Percentiles rank a stretch among this genome's conserved stretches.
These are phyloP conservation scores for Crithidia fasciculata DNA, from an alignment of 208 protist genomes.

Conservation along the genomic window DNA sequence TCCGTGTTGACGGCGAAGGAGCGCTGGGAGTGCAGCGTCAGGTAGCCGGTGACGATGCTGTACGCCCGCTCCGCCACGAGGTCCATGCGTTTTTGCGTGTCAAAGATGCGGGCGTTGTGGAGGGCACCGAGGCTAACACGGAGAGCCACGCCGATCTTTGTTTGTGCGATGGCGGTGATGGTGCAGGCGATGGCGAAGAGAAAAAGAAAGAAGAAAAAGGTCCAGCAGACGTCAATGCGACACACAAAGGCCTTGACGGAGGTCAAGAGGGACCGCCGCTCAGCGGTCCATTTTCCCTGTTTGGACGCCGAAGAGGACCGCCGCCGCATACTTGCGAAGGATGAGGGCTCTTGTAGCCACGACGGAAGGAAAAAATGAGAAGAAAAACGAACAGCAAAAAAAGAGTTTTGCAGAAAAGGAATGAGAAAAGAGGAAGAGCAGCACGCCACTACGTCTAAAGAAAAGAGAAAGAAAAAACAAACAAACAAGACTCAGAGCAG, in stretches of 20 bases:
- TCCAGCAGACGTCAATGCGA: not conserved
- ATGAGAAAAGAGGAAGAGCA: too few species aligned
- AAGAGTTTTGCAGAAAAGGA: too few species aligned
- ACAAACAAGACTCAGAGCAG: too few species aligned
- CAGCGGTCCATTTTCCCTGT: too few species aligned
- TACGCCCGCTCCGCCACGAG: not conserved
- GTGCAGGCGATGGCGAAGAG: not conserved
- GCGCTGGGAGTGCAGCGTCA: constrained; percentile 1
- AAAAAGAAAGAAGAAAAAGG: not conserved
- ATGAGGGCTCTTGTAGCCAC: too few species aligned
- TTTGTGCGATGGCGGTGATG: not conserved
- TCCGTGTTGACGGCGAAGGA: constrained; percentile 1
- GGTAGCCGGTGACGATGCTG: not conserved
- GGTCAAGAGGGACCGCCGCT: not conserved
- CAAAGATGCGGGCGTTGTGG: constrained; percentile 10
- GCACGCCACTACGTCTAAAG: too few species aligned
- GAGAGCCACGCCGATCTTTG: not conserved
- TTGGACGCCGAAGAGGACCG: too few species aligned
- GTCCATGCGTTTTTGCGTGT: not conserved
- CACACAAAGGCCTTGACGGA: not conserved
- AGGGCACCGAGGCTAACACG: not conserved
- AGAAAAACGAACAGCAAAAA: too few species aligned
- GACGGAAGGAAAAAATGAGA: too few species aligned
- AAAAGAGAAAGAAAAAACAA: too few species aligned
- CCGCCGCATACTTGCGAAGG: too few species aligned